phyloP scores from a whole-genome alignment of 2,329 filamentous ascomycete genomes.

The Hypoxylon sp. region DNA sequence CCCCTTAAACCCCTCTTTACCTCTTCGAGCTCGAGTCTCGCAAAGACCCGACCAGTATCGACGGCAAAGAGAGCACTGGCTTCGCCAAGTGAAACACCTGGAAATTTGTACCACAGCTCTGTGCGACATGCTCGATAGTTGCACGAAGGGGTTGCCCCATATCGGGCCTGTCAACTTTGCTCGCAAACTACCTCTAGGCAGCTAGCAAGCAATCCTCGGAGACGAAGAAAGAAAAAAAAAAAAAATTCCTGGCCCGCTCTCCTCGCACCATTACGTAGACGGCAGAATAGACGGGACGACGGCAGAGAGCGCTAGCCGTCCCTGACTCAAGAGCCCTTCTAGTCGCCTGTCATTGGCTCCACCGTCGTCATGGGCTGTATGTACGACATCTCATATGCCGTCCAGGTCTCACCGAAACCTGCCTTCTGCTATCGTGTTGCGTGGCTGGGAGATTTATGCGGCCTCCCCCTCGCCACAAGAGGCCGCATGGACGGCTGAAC shows the following conservation, averaged over 20 bases:
- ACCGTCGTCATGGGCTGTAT: conserved; percentile 19
- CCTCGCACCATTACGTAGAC: conserved; percentile 19
- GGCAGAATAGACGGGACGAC: no score
- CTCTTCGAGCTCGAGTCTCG: no score
- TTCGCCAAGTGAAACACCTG: conserved; percentile 33
- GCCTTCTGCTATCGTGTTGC: neutral
- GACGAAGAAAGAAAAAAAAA: neutral
- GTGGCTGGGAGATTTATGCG: conserved; percentile 4
- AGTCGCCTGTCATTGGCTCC: conserved; percentile 20
- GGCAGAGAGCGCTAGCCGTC: conserved; percentile 21
- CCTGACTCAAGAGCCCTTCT: conserved; percentile 2
- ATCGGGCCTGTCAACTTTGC: conserved; percentile 5
- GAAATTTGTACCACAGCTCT: conserved; percentile 31
- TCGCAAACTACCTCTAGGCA: neutral
- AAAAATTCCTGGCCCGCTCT: conserved; percentile 6
- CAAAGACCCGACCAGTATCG: conserved; percentile 6
- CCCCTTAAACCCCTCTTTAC: neutral
- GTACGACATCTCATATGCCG: conserved; percentile 7
- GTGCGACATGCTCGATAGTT: conserved; percentile 11
- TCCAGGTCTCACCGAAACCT: conserved; percentile 29
- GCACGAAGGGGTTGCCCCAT: conserved; percentile 3
- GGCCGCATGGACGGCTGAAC: neutral
- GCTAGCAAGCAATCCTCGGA: conserved; percentile 1
- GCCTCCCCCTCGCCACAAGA: neutral
- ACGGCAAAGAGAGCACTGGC: conserved; percentile 18